A percentile compares a stretch with the other conserved stretches of the same genome.
These are phyloP conservation scores for Camelina sativa DNA, from an alignment of 345 rosid genomes.

Conservation along the genomic window DNA sequence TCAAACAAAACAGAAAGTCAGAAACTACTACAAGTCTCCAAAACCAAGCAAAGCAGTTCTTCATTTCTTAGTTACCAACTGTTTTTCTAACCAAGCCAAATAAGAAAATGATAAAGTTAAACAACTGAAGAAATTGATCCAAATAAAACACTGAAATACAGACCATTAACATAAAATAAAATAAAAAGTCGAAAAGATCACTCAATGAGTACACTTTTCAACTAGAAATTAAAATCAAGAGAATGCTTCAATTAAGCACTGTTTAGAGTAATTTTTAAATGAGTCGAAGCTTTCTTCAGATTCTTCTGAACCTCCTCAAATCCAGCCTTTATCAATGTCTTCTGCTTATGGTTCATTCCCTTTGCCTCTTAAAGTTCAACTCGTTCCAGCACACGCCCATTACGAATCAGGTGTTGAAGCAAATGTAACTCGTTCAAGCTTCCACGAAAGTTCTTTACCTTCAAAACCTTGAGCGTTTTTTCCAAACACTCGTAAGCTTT, in stretches of 20 bases:
- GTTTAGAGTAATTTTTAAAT: slow-evolving; percentile 18
- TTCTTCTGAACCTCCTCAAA: neutral
- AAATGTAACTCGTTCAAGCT: slow-evolving; percentile 19
- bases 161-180: neutral
- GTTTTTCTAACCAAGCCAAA: neutral
- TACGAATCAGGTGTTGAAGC: slow-evolving; percentile 31
- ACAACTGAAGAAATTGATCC: neutral
- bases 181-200: neutral
- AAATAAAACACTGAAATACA: neutral
- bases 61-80: neutral
- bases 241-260: slow-evolving; percentile 5
- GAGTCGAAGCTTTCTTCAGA: slow-evolving; percentile 2
- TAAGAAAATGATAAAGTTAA: neutral
- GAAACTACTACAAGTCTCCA: neutral
- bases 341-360: slow-evolving; percentile 11
- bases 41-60: neutral
- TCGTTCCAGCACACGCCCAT: slow-evolving; percentile 39
- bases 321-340: neutral
- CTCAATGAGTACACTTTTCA: neutral
- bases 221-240: neutral
- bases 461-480: slow-evolving; percentile 44
- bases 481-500: slow-evolving; percentile 36
- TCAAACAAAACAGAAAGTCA: too few relatives aligned
- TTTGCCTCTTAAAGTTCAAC: slow-evolving; percentile 38
- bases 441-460: slow-evolving; percentile 44